Evolutionary conservation across 495 filamentous ascomycete genomes (phyloP).

Genomic region (Aspergillus homomorphus): DNA sequence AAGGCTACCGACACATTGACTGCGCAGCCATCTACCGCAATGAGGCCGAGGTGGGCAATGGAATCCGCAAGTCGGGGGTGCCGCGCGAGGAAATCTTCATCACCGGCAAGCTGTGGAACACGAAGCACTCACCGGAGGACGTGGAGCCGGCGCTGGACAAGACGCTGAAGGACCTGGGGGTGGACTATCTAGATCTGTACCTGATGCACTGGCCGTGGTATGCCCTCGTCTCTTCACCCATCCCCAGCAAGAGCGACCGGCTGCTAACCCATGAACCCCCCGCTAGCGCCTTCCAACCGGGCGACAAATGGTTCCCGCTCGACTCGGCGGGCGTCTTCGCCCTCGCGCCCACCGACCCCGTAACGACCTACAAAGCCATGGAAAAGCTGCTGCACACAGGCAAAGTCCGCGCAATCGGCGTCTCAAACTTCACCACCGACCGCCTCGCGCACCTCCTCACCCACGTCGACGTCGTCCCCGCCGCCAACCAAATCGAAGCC

Average conservation of each 20-base stretch:
- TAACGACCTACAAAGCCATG: conserved; percentile 65
- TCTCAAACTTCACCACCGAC: conserved; percentile 54
- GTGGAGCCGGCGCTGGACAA: conserved; percentile 48
- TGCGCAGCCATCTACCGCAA: conserved; percentile 69
- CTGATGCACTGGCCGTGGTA: conserved; percentile 64
- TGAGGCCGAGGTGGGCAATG: conserved; percentile 61
- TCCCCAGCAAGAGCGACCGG: no score
- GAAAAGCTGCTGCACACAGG: conserved; percentile 55
- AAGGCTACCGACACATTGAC: conserved; percentile 70
- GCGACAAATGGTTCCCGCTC: conserved; percentile 42
- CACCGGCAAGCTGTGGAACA: conserved; percentile 65
- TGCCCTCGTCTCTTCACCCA: background rate
- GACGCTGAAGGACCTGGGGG: conserved; percentile 54
- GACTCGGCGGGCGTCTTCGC: conserved; percentile 33
- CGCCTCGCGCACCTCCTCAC: conserved; percentile 42
- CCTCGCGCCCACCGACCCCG: conserved; percentile 43
- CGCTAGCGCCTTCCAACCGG: conserved; percentile 24
- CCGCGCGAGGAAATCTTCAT: conserved; percentile 66
- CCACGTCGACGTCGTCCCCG: conserved; percentile 40
- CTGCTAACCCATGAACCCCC: background rate
- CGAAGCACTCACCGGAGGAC: conserved; percentile 27
- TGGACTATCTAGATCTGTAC: conserved; percentile 70
- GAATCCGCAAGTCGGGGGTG: conserved; percentile 55
- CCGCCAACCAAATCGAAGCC: conserved; percentile 59
- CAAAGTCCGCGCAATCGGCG: conserved; percentile 56